phyloP scores from a whole-genome alignment of 1,139 yeast genomes.

The Groenewaldozyma sp. region DNA sequence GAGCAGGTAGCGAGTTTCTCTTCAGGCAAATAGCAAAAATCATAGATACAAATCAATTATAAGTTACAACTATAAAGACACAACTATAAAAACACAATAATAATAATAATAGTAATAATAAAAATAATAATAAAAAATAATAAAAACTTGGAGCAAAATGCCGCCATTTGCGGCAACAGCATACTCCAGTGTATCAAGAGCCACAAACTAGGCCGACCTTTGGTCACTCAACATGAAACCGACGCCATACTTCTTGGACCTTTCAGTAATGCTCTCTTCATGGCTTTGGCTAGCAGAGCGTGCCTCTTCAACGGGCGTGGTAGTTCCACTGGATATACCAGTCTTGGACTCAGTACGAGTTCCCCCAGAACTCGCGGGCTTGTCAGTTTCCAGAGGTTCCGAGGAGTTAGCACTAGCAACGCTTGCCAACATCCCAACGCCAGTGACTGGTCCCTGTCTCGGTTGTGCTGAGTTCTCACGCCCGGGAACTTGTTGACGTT shows the following conservation, averaged over 20 bases:
- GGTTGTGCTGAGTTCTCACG: background rate
- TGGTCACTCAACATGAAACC: conserved; percentile 3
- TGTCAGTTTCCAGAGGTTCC: background rate
- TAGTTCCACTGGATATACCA: too few species aligned
- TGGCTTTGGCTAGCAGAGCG: background rate
- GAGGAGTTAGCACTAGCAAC: conserved; percentile 2
- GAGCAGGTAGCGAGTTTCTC: too few species aligned
- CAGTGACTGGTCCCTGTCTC: background rate
- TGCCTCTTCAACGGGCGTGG: background rate
- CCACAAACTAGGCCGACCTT: background rate
- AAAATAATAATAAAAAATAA: background rate
- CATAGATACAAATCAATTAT: background rate
- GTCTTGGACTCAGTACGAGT: background rate
- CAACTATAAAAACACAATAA: background rate
- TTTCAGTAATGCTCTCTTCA: conserved; percentile 1
- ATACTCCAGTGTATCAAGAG: too few species aligned
- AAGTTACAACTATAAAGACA: background rate
- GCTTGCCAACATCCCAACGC: background rate
- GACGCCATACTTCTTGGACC: conserved; percentile 1
- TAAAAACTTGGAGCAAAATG: too few species aligned
- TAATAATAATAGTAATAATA: background rate
- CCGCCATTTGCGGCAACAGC: too few species aligned
- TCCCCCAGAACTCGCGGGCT: background rate
- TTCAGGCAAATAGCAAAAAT: background rate
- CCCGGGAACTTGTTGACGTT: background rate